Evolutionary conservation across 106 monocot species (phyloP).

Genomic region (Dendrobium nobile): DNA sequence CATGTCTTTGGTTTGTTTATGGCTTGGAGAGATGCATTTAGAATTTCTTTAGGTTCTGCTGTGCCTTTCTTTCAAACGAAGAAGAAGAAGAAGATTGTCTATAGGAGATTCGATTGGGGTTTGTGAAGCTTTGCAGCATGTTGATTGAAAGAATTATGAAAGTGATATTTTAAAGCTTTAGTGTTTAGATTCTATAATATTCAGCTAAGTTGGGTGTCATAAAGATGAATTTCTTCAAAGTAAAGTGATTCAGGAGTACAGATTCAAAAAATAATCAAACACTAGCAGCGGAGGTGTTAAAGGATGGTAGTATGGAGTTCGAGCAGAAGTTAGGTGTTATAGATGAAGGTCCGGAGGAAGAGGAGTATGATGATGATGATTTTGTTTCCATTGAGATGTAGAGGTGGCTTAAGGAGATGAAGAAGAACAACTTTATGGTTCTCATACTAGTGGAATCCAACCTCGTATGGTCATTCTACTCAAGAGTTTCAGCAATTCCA

Average conservation of each 20-base stretch:
- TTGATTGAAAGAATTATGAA: not conserved
- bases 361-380: constrained; percentile 57
- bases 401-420: constrained; percentile 82
- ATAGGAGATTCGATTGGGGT: not conserved
- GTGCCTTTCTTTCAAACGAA: not conserved
- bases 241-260: constrained; percentile 20
- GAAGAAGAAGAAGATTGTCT: not conserved
- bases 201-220: not conserved
- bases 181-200: not conserved
- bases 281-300: not conserved
- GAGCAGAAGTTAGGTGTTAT: constrained; percentile 8
- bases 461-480: too few species aligned
- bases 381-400: constrained; percentile 92
- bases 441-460: constrained; percentile 75
- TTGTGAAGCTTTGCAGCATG: not conserved
- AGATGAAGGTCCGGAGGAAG: constrained; percentile 16
- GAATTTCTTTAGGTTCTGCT: not conserved
- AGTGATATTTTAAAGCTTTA: not conserved
- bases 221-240: constrained; percentile 73
- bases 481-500: too few species aligned
- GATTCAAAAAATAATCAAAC: constrained; percentile 10
- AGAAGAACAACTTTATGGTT: constrained; percentile 96
- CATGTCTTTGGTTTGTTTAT: not conserved
- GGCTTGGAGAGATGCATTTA: not conserved
- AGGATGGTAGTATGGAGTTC: constrained; percentile 15